Evolutionary conservation across 345 rosid species (phyloP), one percentile per base, ranked within the genome.

Genomic region (Balakata baccata): DNA sequence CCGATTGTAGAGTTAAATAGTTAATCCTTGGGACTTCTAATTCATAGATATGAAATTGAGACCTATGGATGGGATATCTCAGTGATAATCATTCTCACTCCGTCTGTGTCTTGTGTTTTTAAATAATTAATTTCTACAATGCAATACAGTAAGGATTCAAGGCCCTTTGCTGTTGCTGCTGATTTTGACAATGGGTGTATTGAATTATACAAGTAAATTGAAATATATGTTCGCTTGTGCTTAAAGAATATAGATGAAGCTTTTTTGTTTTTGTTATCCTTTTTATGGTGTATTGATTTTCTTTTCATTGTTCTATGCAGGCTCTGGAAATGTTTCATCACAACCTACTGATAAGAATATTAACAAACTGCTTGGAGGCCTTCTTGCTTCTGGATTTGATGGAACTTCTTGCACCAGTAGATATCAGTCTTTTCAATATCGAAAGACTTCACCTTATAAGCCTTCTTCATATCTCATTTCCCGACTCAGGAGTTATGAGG

Each of bases 391-490:
- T 18, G 82, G 82, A 17, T 69, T 74, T 59, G 82, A 74, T 29
- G 78, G 70, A 66, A 54, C 47, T n/a, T 50, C 68, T 70, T 79
- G 82, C 39, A 7, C 46, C 29, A 74, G 82, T 50, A 57, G 82
- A 65, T 79, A 74, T 43, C 53, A 38, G 23, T 64, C 82, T 11
- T 59, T 22, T 59, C 37, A 49, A 11, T 79, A 74, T 45, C 82
- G 82, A 38, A 79, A 79, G 45, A 51, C 11, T 49, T 49, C 74
- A 9, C 34, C 7, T 18, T 56, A 50, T 16, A 69, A 74, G 75
- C 82, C 78, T 34, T 79, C 82, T 23, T 37, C 78, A n/a, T 70
- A 79, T 60, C 75, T 79, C 12, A 43, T 79, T 74, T 64, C 72
- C 5, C 68, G 75, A 46, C 82, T 79, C 41, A 70, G 78, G 66